A percentile compares a stretch with the other conserved stretches of the same genome.
phyloP scores from a whole-genome alignment of 345 rosid species.

The Boechera divaricarpa region DNA sequence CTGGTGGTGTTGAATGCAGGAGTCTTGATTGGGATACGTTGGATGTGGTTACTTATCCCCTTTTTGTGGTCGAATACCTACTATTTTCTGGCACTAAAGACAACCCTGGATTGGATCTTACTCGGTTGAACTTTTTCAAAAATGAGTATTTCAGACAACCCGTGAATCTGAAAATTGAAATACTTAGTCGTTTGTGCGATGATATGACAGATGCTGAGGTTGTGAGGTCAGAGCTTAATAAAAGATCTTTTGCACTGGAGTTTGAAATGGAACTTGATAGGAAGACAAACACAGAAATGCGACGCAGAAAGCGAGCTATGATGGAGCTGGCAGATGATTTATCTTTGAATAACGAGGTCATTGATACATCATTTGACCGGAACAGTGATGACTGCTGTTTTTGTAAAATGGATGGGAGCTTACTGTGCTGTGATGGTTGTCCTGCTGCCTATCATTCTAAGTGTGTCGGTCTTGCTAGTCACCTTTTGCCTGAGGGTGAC shows the following conservation, averaged over 20 bases:
- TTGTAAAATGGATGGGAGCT: constrained; percentile 95
- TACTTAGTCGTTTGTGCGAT: constrained; percentile 76
- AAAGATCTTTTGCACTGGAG: constrained; percentile 74
- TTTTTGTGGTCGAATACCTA: constrained; percentile 79
- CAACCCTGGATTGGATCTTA: constrained; percentile 62
- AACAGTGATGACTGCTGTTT: constrained; percentile 93
- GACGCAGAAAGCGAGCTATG: constrained; percentile 59
- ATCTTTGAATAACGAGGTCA: constrained; percentile 59
- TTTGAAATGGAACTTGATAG: constrained; percentile 67
- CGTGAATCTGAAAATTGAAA: constrained; percentile 65
- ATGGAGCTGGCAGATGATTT: constrained; percentile 57
- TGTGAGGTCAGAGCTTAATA: constrained; percentile 72
- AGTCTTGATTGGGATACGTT: constrained; percentile 85
- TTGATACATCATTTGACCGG: constrained; percentile 67
- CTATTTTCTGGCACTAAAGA: constrained; percentile 65
- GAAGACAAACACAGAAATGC: constrained; percentile 52
- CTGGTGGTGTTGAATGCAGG: constrained; percentile 61
- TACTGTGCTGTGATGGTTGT: constrained; percentile 98
- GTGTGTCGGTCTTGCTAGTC: constrained; percentile 83
- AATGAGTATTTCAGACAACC: constrained; percentile 79
- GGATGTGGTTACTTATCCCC: constrained; percentile 88
- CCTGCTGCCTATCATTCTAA: constrained; percentile 99
- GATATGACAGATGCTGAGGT: constrained; percentile 79
- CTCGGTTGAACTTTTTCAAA: constrained; percentile 60
- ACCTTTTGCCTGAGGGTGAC: constrained; percentile 91